phyloP scores from a whole-genome alignment of 2,329 filamentous ascomycete species.

The Beauveria sp. region DNA sequence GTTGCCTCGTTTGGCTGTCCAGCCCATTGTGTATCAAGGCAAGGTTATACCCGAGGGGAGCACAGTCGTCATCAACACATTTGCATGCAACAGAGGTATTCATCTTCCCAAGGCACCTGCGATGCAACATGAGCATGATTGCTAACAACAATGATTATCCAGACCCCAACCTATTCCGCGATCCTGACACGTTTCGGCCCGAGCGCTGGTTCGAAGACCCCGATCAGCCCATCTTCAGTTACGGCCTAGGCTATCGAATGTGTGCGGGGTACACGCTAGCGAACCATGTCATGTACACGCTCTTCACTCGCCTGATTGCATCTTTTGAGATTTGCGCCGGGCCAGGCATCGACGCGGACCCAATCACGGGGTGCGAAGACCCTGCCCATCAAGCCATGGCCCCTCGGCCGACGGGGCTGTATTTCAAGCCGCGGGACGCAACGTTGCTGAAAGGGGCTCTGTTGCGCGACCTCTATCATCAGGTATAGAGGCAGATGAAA shows the following conservation, averaged over 20 bases:
- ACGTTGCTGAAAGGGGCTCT: background rate
- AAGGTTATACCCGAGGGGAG: slow-evolving; percentile 2
- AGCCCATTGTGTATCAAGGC: background rate
- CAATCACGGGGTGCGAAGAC: background rate
- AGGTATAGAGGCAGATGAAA: background rate
- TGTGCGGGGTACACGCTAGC: slow-evolving; percentile 7
- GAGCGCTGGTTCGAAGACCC: slow-evolving; percentile 5
- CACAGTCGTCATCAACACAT: background rate
- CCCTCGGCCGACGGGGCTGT: slow-evolving; percentile 1
- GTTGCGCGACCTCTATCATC: background rate
- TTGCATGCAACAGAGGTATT: slow-evolving; percentile 3
- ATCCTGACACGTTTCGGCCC: slow-evolving; percentile 2
- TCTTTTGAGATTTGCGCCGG: slow-evolving; percentile 1
- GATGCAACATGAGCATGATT: background rate
- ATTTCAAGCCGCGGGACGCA: background rate
- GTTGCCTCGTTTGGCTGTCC: background rate
- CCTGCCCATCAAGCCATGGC: slow-evolving; percentile 4
- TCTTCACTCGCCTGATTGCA: background rate
- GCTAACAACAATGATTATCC: background rate
- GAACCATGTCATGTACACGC: slow-evolving; percentile 4
- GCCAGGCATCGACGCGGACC: background rate
- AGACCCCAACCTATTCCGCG: background rate
- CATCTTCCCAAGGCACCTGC: background rate
- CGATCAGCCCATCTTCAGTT: slow-evolving; percentile 9
- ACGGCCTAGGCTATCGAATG: slow-evolving; percentile 7